Evolutionary conservation across 495 filamentous ascomycete genomes (phyloP), one percentile per base, ranked within the genome.

Genomic region (Letharia columbiana): DNA sequence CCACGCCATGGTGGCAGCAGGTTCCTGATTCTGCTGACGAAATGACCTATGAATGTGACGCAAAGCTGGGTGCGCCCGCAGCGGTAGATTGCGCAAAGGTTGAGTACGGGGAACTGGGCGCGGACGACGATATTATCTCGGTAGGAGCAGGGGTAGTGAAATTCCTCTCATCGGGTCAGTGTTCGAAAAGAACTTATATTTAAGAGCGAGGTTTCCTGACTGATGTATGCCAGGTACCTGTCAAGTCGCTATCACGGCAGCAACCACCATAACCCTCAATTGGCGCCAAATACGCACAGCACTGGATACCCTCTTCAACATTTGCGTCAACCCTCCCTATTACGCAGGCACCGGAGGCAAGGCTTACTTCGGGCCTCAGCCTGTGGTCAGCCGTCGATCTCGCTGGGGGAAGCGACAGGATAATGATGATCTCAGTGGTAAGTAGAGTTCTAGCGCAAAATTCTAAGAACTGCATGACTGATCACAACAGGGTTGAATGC

Each of bases 21-120:
- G 11, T 49, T 10, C 40, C 40, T 2, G 39, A 61, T 0, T 35
- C 60, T 11, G 60, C 40, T 3, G 60, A 44, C 18, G 60, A 61
- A 35, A 61, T 61, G 60, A 61, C 35, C 40, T 61, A 61, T 39
- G 60, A 61, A 61, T 61, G 60, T 37, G 60, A 61, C 45, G 60
- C 60, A 4, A 61, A 42, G 31, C 39, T 61, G 8, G 60, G 60
- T 31, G 44, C 40, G 13, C 60, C 60, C 12, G 4, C 23, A 18
- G 39, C 40, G 35, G 60, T 44, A 2, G 60, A 61, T 28, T 61
- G 60, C 31, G 60, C 37, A 18, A 42, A 61, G 3, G 39, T 61
- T 5, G 60, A 61, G 12, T 61, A 49, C 23, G 60, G 39, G 31
- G 60, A 61, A 61, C 11, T 61, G 37, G 59, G 59, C 28, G 33